phyloP scores from a whole-genome alignment of 208 protist genomes.

The Tritrichomonas musculus region DNA sequence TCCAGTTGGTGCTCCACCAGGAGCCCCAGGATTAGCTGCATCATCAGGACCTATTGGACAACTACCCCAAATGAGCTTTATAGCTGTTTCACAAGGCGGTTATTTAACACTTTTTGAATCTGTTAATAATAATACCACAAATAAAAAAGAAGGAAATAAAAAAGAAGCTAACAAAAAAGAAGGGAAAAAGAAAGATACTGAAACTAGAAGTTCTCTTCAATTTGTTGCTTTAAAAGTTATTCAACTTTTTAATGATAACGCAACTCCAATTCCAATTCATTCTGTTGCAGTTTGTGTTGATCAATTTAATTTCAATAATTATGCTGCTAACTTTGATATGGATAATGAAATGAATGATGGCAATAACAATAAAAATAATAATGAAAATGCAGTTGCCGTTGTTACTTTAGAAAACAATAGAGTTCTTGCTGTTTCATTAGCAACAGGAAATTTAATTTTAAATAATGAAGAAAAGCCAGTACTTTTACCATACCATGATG shows the following conservation, averaged over 20 bases:
- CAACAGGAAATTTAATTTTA: not conserved
- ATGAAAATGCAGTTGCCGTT: not conserved
- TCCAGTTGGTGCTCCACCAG: too few relatives aligned
- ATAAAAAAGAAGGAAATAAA: too few relatives aligned
- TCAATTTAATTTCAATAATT: not conserved
- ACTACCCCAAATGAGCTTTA: not conserved
- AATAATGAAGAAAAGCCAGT: slow-evolving; percentile 21
- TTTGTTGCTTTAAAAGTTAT: not conserved
- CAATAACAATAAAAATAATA: too few relatives aligned
- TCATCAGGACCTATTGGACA: too few relatives aligned
- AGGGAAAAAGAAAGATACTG: too few relatives aligned
- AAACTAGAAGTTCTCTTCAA: not conserved
- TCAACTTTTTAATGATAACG: not conserved
- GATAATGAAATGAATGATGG: not conserved
- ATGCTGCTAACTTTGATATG: not conserved
- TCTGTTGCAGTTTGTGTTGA: not conserved
- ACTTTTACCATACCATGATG: slow-evolving; percentile 23
- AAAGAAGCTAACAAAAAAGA: too few relatives aligned
- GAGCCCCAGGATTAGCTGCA: too few relatives aligned
- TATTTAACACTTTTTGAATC: slow-evolving; percentile 15
- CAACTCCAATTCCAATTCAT: not conserved
- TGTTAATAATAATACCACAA: too few relatives aligned
- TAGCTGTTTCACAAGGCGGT: not conserved
- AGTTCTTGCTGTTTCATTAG: not conserved
- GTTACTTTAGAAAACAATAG: not conserved